Evolutionary conservation across 2,329 filamentous ascomycete species (phyloP).

Genomic region (Bipolaris oryzae): DNA sequence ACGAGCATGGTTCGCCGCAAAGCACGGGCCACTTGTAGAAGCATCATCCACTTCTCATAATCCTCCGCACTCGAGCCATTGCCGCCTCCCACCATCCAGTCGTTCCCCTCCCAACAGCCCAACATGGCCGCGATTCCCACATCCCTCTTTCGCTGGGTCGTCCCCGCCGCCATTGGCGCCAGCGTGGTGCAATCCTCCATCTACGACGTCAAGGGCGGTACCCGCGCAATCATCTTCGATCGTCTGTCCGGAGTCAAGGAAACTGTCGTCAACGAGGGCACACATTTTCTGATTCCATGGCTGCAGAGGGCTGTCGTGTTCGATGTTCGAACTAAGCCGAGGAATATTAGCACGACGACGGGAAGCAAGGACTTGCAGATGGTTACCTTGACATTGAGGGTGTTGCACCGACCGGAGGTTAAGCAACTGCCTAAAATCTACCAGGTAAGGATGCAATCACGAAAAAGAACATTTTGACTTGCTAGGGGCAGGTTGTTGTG

Average conservation of each 20-base stretch:
- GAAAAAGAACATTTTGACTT: no score
- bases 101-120: constrained; percentile 29
- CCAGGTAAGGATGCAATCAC: constrained; percentile 70
- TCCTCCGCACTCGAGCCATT: constrained; percentile 20
- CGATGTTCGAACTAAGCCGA: constrained; percentile 95
- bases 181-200: constrained; percentile 77
- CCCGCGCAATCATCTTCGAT: constrained; percentile 97
- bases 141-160: constrained; percentile 60
- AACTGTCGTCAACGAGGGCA: constrained; percentile 89
- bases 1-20: constrained; percentile 17
- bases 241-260: constrained; percentile 91
- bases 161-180: constrained; percentile 74
- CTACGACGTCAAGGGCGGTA: constrained; percentile 96
- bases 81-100: constrained; percentile 26
- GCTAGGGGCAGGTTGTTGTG: not conserved
- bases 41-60: constrained; percentile 21
- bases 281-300: constrained; percentile 96
- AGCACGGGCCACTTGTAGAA: constrained; percentile 18
- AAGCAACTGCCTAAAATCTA: constrained; percentile 95
- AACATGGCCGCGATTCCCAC: constrained; percentile 43
- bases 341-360: constrained; percentile 96
- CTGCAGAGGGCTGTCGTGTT: constrained; percentile 93
- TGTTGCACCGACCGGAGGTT: constrained; percentile 93
- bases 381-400: constrained; percentile 96
- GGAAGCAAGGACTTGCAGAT: constrained; percentile 99